Base-by-base conservation (phyloP, 306 rosid species). In the Pterocarpus santalinus region DNA sequence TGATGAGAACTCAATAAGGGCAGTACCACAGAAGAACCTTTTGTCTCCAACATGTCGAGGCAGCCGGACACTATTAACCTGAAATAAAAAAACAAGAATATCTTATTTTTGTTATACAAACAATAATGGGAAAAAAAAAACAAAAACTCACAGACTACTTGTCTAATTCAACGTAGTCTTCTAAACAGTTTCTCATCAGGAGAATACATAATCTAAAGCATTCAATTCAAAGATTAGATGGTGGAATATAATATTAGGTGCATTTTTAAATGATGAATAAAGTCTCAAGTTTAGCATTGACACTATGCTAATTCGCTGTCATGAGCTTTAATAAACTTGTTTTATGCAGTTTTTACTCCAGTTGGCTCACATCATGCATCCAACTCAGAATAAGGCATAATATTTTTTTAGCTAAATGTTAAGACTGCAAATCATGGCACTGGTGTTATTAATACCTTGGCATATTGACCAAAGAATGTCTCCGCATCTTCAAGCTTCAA, bases 1-100 rank as follows among this genome's bases (percentile, higher is more conserved):
- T 5, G 90, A 72, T 9, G 97, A 87, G 73, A 94, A 91, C 85
- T 94, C 98, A 35, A 94, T 79, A 80, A 94, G 89, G 36, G 93
- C 97, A 69, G 92, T 86, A 73, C 98, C 98, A 56, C 97, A 90
- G 73, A 92, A 90, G 76, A 90, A 62, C 81, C 82, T 92, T 71
- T 92, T 94, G 86, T 94, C 97, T 10, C 94, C 91, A 79, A 94
- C 91, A 84, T 90, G 93, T 65, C 96, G 98, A 16, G 97, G 97
- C 64, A 94, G 87, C 85, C 98, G 87, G 69, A 94, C 92, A 69
- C 97, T 94, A 81, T 85, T 92, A 67, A 94, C 92, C 98, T 94
- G 93, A 85, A 84, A 77, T 33, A 11, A 8, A n/a, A 0, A 4
- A 15, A 38, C 28, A 22, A 22, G 28, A 22, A 22, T 22, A 22